Percentiles rank a stretch among this genome's conserved stretches.
Evolutionary conservation across 805 yeast species (phyloP).

Genomic region (Lipomyces orientalis): DNA sequence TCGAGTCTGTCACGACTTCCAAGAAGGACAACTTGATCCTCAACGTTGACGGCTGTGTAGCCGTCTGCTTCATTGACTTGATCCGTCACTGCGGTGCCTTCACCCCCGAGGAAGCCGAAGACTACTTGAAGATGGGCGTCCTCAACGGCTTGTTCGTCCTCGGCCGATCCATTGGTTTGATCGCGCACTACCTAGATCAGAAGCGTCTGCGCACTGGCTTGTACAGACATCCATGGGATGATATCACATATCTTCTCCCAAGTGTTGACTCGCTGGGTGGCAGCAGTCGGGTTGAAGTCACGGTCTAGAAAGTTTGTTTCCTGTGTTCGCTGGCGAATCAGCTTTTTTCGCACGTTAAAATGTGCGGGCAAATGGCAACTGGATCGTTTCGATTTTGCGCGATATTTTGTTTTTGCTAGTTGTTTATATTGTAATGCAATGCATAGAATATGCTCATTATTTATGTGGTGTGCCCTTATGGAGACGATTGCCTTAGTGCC

Average conservation of each 20-base stretch:
- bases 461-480: no score
- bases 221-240: constrained; percentile 57
- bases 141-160: constrained; percentile 54
- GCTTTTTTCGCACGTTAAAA: not conserved
- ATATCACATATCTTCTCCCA: constrained; percentile 48
- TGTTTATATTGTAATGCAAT: not conserved
- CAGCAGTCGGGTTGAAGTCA: constrained; percentile 27
- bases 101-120: constrained; percentile 53
- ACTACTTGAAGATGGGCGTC: constrained; percentile 54
- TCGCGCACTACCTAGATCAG: constrained; percentile 55
- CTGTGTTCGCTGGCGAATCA: not conserved
- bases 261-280: constrained; percentile 29
- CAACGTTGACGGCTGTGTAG: constrained; percentile 55
- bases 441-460: not conserved
- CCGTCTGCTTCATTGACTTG: constrained; percentile 53
- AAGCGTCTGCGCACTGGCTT: constrained; percentile 55
- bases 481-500: no score
- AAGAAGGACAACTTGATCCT: constrained; percentile 55
- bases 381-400: not conserved
- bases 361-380: not conserved
- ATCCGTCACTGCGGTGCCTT: constrained; percentile 54
- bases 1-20: constrained; percentile 56
- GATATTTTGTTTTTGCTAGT: constrained; percentile 1
- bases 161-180: constrained; percentile 54
- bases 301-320: constrained; percentile 13